Conservation (phyloP, 106 monocot genomes). For the Dioscorea zingiberensis region DNA sequence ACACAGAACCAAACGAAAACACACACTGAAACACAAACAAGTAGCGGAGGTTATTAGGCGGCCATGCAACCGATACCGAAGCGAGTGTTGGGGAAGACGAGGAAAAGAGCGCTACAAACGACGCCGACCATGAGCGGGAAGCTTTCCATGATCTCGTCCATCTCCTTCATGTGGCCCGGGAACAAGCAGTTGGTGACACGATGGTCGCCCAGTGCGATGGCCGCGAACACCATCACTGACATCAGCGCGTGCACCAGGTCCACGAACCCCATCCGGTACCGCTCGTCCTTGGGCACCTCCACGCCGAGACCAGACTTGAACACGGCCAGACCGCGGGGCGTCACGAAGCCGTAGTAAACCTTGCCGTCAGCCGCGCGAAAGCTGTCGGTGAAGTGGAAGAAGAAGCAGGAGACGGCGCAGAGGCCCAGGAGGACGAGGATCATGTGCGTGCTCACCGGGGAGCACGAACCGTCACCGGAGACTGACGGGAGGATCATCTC, state of each 20-base stretch:
- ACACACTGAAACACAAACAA: too few species aligned
- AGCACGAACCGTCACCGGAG: conserved; percentile 70
- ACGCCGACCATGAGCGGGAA: conserved; percentile 90
- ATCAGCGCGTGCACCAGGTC: conserved; percentile 78
- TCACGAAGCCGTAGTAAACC: conserved; percentile 88
- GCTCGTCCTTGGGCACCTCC: conserved; percentile 57
- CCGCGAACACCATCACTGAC: conserved; percentile 84
- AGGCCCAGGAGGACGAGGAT: conserved; percentile 54
- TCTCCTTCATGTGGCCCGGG: conserved; percentile 63
- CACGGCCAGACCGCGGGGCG: conserved; percentile 68
- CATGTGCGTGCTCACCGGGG: conserved; percentile 63
- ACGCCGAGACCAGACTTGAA: conserved; percentile 68
- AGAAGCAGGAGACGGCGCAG: conserved; percentile 80
- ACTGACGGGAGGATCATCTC: conserved; percentile 88
- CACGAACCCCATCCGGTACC: conserved; percentile 57
- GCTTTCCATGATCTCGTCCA: conserved; percentile 96
- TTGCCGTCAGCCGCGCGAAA: conserved; percentile 69
- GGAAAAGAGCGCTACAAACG: conserved; percentile 79
- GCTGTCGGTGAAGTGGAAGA: conserved; percentile 99
- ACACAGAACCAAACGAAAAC: too few species aligned
- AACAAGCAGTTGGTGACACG: conserved; percentile 77
- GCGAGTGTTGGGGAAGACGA: conserved; percentile 86
- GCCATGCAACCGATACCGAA: conserved; percentile 84
- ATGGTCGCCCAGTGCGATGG: conserved; percentile 70
- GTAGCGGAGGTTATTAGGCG: too few species aligned